These are phyloP conservation scores for Malus sieversii DNA, from an alignment of 306 rosid genomes.

Conservation along the genomic window DNA sequence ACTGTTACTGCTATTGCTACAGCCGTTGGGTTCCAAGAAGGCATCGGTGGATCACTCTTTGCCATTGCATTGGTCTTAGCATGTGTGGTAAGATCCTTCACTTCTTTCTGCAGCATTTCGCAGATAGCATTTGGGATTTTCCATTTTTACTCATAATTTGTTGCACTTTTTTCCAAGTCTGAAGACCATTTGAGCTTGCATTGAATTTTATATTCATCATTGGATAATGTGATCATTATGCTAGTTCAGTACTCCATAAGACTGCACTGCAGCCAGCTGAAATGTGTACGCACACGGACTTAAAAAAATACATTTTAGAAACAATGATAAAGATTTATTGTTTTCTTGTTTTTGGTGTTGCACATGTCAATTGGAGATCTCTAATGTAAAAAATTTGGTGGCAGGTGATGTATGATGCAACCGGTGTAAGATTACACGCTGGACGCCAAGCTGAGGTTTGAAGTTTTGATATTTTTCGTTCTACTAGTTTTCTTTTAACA, in stretches of 20 bases:
- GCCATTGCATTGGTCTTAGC: conserved; percentile 77
- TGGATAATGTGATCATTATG: not conserved
- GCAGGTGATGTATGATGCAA: conserved; percentile 99
- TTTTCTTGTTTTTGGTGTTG: conserved; percentile 10
- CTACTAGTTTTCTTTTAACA: not conserved
- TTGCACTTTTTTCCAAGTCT: not conserved
- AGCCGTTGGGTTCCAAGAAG: conserved; percentile 86
- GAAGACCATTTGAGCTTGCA: not conserved
- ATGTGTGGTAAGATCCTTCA: conserved; percentile 52
- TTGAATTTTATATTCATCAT: not conserved
- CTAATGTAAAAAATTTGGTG: conserved; percentile 34
- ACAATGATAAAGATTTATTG: not conserved
- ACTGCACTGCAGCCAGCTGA: not conserved
- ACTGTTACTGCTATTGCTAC: conserved; percentile 89
- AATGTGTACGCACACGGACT: not conserved
- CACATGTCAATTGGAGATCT: conserved; percentile 9
- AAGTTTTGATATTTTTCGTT: conserved; percentile 39
- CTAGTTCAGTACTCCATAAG: not conserved
- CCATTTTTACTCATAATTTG: not conserved
- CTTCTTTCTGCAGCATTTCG: not conserved
- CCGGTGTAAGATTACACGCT: conserved; percentile 96
- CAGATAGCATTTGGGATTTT: not conserved
- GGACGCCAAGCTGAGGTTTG: conserved; percentile 99
- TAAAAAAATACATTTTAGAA: not conserved
- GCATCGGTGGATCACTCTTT: conserved; percentile 74